Percentiles rank a stretch among this genome's conserved stretches.
Evolutionary conservation across 495 filamentous ascomycete species (phyloP).

Genomic region (Talaromyces adpressus): DNA sequence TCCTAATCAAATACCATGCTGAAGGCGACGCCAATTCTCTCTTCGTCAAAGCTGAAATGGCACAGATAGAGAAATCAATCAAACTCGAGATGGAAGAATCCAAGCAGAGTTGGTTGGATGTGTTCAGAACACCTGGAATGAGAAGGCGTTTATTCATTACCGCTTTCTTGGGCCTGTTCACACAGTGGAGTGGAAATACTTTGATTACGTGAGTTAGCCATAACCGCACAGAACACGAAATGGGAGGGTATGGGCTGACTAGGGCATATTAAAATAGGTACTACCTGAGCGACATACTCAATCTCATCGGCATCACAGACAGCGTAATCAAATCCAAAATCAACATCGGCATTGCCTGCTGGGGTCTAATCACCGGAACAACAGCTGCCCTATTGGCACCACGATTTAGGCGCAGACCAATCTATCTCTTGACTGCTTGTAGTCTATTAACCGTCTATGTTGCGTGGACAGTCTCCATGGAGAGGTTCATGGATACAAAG

Average conservation of each 20-base stretch:
- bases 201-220: slow-evolving; percentile 43
- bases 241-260: background rate
- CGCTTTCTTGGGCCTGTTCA: slow-evolving; percentile 52
- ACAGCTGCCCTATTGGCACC: slow-evolving; percentile 45
- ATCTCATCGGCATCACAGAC: slow-evolving; percentile 42
- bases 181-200: slow-evolving; percentile 60
- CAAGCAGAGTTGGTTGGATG: slow-evolving; percentile 42
- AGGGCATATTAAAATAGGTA: slow-evolving; percentile 24
- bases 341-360: slow-evolving; percentile 54
- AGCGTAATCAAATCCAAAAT: slow-evolving; percentile 43
- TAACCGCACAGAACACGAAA: background rate
- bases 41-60: slow-evolving; percentile 53
- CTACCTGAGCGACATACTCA: slow-evolving; percentile 45
- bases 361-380: slow-evolving; percentile 45
- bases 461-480: slow-evolving; percentile 51
- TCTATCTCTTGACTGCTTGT: slow-evolving; percentile 51
- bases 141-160: slow-evolving; percentile 49
- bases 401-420: slow-evolving; percentile 46
- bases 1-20: slow-evolving; percentile 55
- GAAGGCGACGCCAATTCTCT: slow-evolving; percentile 46
- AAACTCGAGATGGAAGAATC: slow-evolving; percentile 8
- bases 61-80: slow-evolving; percentile 54
- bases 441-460: slow-evolving; percentile 49
- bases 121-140: slow-evolving; percentile 49
- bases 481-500: slow-evolving; percentile 41